phyloP scores from a whole-genome alignment of 2,329 filamentous ascomycete species.

The Epichloe bromicola region DNA sequence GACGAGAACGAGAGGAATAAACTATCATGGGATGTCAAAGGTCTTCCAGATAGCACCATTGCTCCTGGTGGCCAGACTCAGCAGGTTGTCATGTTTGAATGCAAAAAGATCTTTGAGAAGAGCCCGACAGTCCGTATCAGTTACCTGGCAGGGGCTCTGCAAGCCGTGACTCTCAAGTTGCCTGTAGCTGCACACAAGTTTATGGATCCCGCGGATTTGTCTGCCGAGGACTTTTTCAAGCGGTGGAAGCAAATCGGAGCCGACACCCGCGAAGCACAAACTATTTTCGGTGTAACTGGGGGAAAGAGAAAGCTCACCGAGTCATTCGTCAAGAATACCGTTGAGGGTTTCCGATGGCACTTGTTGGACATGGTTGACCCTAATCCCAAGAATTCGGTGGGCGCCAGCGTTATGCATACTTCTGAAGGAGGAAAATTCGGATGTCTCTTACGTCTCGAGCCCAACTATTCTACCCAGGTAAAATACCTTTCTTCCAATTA shows the following conservation, averaged over 20 bases:
- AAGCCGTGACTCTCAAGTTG: constrained; percentile 82
- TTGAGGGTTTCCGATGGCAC: constrained; percentile 84
- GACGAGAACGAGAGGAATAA: constrained; percentile 50
- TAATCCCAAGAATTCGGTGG: constrained; percentile 87
- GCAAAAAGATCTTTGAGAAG: constrained; percentile 68
- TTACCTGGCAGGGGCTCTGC: constrained; percentile 85
- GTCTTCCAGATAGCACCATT: constrained; percentile 73
- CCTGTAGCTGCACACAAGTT: constrained; percentile 88
- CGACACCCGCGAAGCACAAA: constrained; percentile 73
- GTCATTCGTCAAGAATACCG: constrained; percentile 54
- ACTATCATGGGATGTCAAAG: constrained; percentile 77
- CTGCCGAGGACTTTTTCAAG: constrained; percentile 93
- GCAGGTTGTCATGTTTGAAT: constrained; percentile 91
- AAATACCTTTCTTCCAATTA: constrained; percentile 21
- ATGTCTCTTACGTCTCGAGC: constrained; percentile 84
- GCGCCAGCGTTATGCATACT: constrained; percentile 75
- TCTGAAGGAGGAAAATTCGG: constrained; percentile 81
- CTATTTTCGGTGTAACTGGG: constrained; percentile 58
- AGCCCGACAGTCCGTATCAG: constrained; percentile 87
- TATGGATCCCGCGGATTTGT: constrained; percentile 82
- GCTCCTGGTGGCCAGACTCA: constrained; percentile 65
- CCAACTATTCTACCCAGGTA: constrained; percentile 86
- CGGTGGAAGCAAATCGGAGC: constrained; percentile 97
- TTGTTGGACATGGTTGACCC: constrained; percentile 77
- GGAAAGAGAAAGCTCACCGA: constrained; percentile 52